Conservation (phyloP, 371 early-diverging fungal genomes). For the Saksenaea oblongispora region DNA sequence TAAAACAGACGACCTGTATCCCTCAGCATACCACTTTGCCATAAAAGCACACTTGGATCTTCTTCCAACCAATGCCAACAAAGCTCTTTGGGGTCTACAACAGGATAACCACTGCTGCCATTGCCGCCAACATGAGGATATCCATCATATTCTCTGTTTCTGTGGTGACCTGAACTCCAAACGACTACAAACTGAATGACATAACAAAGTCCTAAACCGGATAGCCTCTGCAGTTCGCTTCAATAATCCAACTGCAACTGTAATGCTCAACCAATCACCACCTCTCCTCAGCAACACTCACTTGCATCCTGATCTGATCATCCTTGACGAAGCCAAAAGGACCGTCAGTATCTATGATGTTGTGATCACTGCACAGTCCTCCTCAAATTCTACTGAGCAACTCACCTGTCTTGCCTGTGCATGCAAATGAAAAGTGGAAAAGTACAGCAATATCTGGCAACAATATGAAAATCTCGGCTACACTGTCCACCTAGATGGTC, state of each 20-base stretch:
- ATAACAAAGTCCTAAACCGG: neutral
- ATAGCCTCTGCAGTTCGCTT: neutral
- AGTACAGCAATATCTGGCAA: neutral
- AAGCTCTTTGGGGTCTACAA: neutral
- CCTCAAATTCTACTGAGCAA: neutral
- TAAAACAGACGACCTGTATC: neutral
- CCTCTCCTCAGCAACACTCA: neutral
- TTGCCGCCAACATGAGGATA: neutral
- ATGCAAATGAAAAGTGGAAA: neutral
- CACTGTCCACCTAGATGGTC: neutral
- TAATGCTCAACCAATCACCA: neutral
- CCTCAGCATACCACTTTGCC: neutral
- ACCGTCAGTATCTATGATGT: neutral
- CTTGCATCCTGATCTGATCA: neutral
- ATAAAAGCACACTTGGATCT: neutral
- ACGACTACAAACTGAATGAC: neutral
- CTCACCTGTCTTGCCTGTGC: neutral
- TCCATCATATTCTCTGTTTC: slow-evolving; percentile 4
- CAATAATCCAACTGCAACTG: neutral
- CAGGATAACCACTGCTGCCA: neutral
- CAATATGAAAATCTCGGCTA: neutral
- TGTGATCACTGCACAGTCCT: neutral
- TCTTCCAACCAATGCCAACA: neutral
- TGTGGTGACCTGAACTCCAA: neutral
- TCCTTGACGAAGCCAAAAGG: neutral